Base-by-base conservation (phyloP, 106 monocot genomes). In the Platanthera guangdongensis region DNA sequence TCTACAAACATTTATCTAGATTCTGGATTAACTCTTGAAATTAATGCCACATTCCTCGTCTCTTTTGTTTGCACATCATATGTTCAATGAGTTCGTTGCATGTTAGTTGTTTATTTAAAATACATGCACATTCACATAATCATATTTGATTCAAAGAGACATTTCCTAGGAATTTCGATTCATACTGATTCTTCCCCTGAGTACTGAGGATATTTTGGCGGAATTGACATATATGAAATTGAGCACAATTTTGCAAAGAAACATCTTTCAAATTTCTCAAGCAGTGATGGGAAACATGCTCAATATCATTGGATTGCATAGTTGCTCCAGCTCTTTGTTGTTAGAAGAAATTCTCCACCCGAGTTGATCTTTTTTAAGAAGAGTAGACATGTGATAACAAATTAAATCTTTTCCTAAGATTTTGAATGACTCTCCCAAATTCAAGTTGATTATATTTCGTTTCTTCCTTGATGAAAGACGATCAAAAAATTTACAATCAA, bases 241-340 rank as follows among this genome's bases (percentile, higher is more conserved):
- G 59, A 59, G 59, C 59, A 59, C 59, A 59, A 59, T 59, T 59
- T 59, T 59, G 59, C 59, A 59, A 59, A 16, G 1, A 59, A 59
- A 59, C 16, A 59, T 16, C 59, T 15, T 18, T 3, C 59, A 19
- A 14, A 3, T 59, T 59, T 59, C 5, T 59, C 59, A 3, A 59
- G 16, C 11, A 59, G 59, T 14, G 59, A 59, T 18, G 16, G 16
- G 59, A 16, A 59, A 59, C n/a, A 59, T 59, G n/a, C 59, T 59
- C 59, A 16, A 59, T 59, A 16, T 59, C n/a, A 59, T 59, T 59
- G 16, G n/a, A 59, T 18, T 0, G 5, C 6, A 59, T 59, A 52
- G 52, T 52, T 52, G 7, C 52, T 12, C 52, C 11, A 52, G 12
- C 0, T 12, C 54, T 15, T 54, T 54, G 3, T 54, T 54, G 15